Percentiles rank a stretch among this genome's conserved stretches.
Evolutionary conservation across 177 flowering plant genomes (phyloP).

Genomic region (Tripterygium wilfordii): DNA sequence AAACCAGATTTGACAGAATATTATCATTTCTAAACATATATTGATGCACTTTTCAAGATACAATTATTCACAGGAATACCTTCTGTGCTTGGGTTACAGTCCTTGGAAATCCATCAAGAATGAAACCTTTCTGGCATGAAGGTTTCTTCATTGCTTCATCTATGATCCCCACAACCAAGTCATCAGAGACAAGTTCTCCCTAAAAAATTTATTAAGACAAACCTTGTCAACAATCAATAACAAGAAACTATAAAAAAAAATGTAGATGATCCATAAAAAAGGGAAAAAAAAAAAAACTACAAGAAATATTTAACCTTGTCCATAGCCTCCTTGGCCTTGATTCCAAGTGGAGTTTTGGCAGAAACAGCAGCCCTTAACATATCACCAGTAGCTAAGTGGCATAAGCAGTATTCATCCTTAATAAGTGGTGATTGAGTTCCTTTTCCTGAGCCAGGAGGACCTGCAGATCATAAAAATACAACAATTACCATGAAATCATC

Average conservation of each 20-base stretch:
- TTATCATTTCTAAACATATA: no score
- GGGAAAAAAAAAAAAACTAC: not conserved
- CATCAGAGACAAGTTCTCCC: constrained; percentile 98
- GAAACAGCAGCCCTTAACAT: constrained; percentile 98
- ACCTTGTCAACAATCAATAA: not conserved
- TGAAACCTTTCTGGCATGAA: constrained; percentile 92
- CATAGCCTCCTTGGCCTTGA: constrained; percentile 97
- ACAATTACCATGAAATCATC: no score
- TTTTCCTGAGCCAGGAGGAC: constrained; percentile 98
- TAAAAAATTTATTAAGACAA: constrained; percentile 26
- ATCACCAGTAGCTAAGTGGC: constrained; percentile 98
- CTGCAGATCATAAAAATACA: constrained; percentile 37
- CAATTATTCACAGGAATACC: constrained; percentile 28
- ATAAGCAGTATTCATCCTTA: constrained; percentile 95
- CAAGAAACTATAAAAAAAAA: not conserved
- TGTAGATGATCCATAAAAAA: not conserved
- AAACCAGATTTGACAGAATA: no score
- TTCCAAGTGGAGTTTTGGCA: constrained; percentile 91
- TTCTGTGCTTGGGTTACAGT: constrained; percentile 95
- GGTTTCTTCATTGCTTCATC: constrained; percentile 93
- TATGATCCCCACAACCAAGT: constrained; percentile 93
- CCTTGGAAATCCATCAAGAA: constrained; percentile 98
- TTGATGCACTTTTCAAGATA: no score
- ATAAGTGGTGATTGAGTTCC: constrained; percentile 97
- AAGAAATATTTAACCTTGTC: constrained; percentile 57